Evolutionary conservation across 768 basidiomycete species (phyloP).

Genomic region (Imleria badia): DNA sequence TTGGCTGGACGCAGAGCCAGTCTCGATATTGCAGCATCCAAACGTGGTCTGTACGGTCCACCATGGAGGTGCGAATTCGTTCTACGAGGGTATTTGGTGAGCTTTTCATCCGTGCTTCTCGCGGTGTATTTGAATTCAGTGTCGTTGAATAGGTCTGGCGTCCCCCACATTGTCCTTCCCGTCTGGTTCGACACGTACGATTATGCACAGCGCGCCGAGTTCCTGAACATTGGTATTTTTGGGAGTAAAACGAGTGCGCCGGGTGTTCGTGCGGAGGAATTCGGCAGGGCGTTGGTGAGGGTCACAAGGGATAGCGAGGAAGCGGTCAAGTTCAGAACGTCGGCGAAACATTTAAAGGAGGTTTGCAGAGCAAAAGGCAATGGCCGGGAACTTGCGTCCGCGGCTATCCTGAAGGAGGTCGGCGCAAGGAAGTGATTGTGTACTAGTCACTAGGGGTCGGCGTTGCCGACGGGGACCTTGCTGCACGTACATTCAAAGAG

Average conservation of each 20-base stretch:
- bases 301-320: slow-evolving; percentile 7
- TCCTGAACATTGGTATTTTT: slow-evolving; percentile 4
- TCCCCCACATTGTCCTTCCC: slow-evolving; percentile 9
- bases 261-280: not conserved
- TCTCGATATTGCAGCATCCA: slow-evolving; percentile 3
- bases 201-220: not conserved
- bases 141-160: slow-evolving; percentile 9
- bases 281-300: slow-evolving; percentile 3
- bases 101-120: not conserved
- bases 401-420: not conserved
- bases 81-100: slow-evolving; percentile 1
- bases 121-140: not conserved
- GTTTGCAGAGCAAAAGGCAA: slow-evolving; percentile 1
- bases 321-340: not conserved
- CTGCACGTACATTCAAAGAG: too few relatives aligned
- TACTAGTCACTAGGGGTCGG: too few relatives aligned
- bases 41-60: not conserved
- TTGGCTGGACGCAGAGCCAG: slow-evolving; percentile 13
- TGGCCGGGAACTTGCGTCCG: not conserved
- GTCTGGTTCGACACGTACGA: slow-evolving; percentile 15
- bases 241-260: not conserved
- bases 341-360: slow-evolving; percentile 1
- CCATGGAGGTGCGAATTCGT: slow-evolving; percentile 4
- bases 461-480: too few relatives aligned
- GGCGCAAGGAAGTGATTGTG: not conserved